Evolutionary conservation across 2,329 filamentous ascomycete genomes (phyloP).

Genomic region (Colletotrichum sojae): DNA sequence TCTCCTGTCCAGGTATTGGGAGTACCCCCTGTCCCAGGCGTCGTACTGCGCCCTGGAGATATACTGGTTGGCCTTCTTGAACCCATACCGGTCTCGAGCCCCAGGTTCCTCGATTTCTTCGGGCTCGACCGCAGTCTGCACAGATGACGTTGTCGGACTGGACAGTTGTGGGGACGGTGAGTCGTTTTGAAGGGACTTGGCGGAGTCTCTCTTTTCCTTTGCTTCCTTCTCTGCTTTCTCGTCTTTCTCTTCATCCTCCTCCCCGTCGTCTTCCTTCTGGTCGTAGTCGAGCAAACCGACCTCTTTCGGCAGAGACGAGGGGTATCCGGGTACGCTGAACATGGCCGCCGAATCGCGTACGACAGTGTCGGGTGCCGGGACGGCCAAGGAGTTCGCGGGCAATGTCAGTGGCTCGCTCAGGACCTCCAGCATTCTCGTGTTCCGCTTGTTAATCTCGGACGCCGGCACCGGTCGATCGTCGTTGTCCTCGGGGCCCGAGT

Average conservation of each 20-base stretch:
- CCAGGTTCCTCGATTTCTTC: conserved; percentile 63
- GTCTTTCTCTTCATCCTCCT: conserved; percentile 7
- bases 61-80: conserved; percentile 89
- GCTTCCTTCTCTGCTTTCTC: not conserved
- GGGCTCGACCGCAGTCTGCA: conserved; percentile 46
- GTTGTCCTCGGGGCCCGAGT: conserved; percentile 51
- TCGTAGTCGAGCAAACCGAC: conserved; percentile 44
- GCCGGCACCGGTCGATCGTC: conserved; percentile 56
- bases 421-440: conserved; percentile 56
- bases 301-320: conserved; percentile 52
- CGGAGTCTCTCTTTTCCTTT: conserved; percentile 65
- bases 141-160: conserved; percentile 28
- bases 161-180: conserved; percentile 40
- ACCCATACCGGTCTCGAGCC: conserved; percentile 87
- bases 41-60: conserved; percentile 85
- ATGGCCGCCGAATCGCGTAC: conserved; percentile 54
- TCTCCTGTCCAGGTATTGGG: conserved; percentile 80
- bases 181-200: conserved; percentile 56
- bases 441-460: conserved; percentile 55
- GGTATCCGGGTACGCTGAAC: conserved; percentile 56
- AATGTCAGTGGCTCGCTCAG: conserved; percentile 54
- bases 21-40: conserved; percentile 82
- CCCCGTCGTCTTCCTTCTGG: conserved; percentile 42
- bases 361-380: conserved; percentile 40
- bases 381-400: conserved; percentile 43